These are phyloP conservation scores for Teunomyces cretensis DNA, from an alignment of 805 yeast species.

Conservation along the genomic window DNA sequence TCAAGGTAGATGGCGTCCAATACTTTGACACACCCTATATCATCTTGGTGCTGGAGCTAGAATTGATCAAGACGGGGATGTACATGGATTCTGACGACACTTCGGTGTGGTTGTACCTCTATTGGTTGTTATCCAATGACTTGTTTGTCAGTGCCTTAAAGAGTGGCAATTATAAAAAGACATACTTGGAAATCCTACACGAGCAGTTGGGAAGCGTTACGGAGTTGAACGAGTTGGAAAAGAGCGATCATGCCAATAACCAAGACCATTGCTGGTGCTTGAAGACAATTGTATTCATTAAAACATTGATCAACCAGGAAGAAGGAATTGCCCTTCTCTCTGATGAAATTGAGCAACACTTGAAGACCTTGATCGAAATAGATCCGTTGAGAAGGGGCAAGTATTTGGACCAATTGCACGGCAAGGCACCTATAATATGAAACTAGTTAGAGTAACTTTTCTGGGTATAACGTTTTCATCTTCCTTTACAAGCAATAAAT, in stretches of 20 bases:
- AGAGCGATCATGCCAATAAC: conserved; percentile 53
- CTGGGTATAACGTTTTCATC: no score
- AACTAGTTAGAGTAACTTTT: not conserved
- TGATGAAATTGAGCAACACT: conserved; percentile 29
- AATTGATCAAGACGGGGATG: conserved; percentile 75
- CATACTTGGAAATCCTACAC: conserved; percentile 39
- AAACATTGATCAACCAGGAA: conserved; percentile 24
- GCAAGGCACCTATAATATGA: conserved; percentile 7
- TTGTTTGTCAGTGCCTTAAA: conserved; percentile 32
- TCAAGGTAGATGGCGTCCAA: conserved; percentile 1
- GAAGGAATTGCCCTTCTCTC: not conserved
- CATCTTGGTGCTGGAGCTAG: conserved; percentile 58
- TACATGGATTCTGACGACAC: conserved; percentile 94
- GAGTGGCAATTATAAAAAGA: conserved; percentile 17
- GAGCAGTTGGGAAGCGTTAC: conserved; percentile 48
- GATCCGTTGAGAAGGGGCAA: conserved; percentile 69
- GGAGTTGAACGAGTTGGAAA: conserved; percentile 72
- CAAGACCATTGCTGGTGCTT: conserved; percentile 75
- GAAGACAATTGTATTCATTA: conserved; percentile 53
- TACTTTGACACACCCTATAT: conserved; percentile 28
- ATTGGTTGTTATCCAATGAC: conserved; percentile 65
- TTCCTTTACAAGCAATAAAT: no score
- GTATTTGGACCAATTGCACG: conserved; percentile 45
- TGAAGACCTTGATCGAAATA: conserved; percentile 45
- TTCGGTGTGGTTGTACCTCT: conserved; percentile 85